Percentiles rank a stretch among this genome's conserved stretches.
phyloP scores from a whole-genome alignment of 495 filamentous ascomycete genomes.

The Neurospora sp. region DNA sequence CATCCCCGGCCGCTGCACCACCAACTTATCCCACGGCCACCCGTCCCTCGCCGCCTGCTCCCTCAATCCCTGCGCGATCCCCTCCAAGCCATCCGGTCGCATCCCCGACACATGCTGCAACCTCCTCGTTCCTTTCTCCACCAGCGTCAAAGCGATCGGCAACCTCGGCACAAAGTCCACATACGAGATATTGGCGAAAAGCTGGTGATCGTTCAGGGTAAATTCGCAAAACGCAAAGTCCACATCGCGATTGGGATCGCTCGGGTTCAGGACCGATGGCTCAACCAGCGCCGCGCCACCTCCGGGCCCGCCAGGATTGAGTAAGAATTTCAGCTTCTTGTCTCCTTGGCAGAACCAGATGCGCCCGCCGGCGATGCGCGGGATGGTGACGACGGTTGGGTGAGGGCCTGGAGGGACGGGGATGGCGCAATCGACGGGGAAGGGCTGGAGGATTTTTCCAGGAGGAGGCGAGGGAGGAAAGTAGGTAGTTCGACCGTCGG shows the following conservation, averaged over 20 bases:
- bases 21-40: constrained; percentile 56
- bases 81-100: constrained; percentile 47
- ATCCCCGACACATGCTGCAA: constrained; percentile 53
- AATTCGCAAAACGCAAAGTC: constrained; percentile 69
- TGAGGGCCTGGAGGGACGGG: constrained; percentile 45
- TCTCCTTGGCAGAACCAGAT: constrained; percentile 57
- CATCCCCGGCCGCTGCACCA: constrained; percentile 40
- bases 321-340: constrained; percentile 51
- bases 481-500: constrained; percentile 24
- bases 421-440: constrained; percentile 56
- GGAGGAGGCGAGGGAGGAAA: constrained; percentile 26
- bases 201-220: constrained; percentile 55
- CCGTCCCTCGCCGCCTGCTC: constrained; percentile 46
- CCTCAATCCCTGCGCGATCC: constrained; percentile 41
- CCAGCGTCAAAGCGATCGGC: constrained; percentile 54
- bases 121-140: constrained; percentile 31
- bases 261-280: constrained; percentile 60
- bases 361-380: constrained; percentile 56
- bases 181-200: constrained; percentile 71
- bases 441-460: constrained; percentile 29
- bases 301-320: constrained; percentile 48
- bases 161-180: constrained; percentile 63
- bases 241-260: constrained; percentile 54
- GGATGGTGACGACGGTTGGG: constrained; percentile 48
- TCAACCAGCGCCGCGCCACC: constrained; percentile 55